Evolutionary conservation across 805 yeast genomes (phyloP).

Genomic region (Candida ovalis): DNA sequence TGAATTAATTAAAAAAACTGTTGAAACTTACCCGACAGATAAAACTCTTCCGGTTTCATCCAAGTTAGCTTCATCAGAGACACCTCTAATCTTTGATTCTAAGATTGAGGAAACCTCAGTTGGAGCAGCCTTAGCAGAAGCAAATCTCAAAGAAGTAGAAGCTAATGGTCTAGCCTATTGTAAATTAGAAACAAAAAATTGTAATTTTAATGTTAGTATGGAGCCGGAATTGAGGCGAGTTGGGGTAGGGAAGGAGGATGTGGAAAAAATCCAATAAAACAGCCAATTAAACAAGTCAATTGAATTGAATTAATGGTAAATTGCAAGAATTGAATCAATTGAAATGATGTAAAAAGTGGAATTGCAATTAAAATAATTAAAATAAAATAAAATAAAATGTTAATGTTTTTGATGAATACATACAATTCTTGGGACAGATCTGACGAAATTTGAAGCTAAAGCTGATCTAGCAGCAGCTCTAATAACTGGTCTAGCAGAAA

Average conservation of each 20-base stretch:
- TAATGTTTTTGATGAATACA: slow-evolving; percentile 24
- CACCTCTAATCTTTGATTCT: slow-evolving; percentile 99
- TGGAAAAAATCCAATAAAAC: background rate
- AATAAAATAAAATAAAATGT: background rate
- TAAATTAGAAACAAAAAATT: background rate
- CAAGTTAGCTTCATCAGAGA: slow-evolving; percentile 93
- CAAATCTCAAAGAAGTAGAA: slow-evolving; percentile 71
- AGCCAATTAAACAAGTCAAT: background rate
- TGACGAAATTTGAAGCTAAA: slow-evolving; percentile 49
- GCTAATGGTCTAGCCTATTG: slow-evolving; percentile 68
- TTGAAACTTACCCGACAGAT: slow-evolving; percentile 79
- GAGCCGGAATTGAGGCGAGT: no score
- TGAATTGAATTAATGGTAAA: background rate
- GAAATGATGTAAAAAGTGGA: background rate
- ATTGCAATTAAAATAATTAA: background rate
- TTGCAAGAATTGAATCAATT: slow-evolving; percentile 1
- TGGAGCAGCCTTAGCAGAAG: slow-evolving; percentile 97
- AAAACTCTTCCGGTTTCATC: slow-evolving; percentile 99
- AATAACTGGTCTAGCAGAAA: slow-evolving; percentile 80
- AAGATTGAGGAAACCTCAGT: slow-evolving; percentile 98
- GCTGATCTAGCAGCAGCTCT: slow-evolving; percentile 84
- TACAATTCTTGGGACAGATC: slow-evolving; percentile 43
- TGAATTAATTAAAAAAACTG: background rate
- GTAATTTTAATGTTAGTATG: slow-evolving; percentile 2
- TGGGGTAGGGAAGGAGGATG: background rate